A percentile compares a stretch with the other conserved stretches of the same genome.
phyloP scores from a whole-genome alignment of 352 stramenopile species.

The Phytopythium litorale region DNA sequence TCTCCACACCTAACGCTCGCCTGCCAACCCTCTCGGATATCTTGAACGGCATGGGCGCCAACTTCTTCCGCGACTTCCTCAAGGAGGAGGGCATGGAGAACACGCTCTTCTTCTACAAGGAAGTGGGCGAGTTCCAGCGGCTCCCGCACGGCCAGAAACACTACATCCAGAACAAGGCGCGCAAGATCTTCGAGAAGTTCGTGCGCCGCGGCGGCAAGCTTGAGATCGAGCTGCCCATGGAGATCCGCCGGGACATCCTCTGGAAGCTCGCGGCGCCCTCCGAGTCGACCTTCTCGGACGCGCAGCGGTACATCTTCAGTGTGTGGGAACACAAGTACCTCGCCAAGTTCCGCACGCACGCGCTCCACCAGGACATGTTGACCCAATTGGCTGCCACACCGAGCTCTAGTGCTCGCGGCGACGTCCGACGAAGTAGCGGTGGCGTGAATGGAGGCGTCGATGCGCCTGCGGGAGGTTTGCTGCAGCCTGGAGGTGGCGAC shows the following conservation, averaged over 20 bases:
- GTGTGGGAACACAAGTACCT: slow-evolving; percentile 52
- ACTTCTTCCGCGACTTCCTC: slow-evolving; percentile 57
- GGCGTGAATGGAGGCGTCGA: neutral
- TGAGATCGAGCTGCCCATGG: slow-evolving; percentile 53
- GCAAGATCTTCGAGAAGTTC: slow-evolving; percentile 71
- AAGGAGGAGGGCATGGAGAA: slow-evolving; percentile 46
- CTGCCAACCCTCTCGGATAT: slow-evolving; percentile 25
- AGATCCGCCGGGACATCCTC: slow-evolving; percentile 62
- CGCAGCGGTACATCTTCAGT: slow-evolving; percentile 44
- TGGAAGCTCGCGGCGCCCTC: slow-evolving; percentile 52
- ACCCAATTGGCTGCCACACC: slow-evolving; percentile 13
- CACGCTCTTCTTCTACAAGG: slow-evolving; percentile 67
- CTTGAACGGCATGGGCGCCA: slow-evolving; percentile 41
- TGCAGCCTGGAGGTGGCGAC: slow-evolving; percentile 8
- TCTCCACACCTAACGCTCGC: neutral
- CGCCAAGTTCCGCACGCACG: slow-evolving; percentile 33
- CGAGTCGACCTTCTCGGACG: slow-evolving; percentile 62
- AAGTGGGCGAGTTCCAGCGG: slow-evolving; percentile 68
- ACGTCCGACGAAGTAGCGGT: slow-evolving; percentile 9
- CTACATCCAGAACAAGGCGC: slow-evolving; percentile 70
- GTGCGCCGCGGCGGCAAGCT: slow-evolving; percentile 55
- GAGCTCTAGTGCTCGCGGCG: slow-evolving; percentile 5
- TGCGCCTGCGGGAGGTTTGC: neutral
- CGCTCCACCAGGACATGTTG: slow-evolving; percentile 41
- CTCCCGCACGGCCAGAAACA: slow-evolving; percentile 61